Base-by-base conservation (phyloP, 495 filamentous ascomycete species). In the Acidiella bohemica region DNA sequence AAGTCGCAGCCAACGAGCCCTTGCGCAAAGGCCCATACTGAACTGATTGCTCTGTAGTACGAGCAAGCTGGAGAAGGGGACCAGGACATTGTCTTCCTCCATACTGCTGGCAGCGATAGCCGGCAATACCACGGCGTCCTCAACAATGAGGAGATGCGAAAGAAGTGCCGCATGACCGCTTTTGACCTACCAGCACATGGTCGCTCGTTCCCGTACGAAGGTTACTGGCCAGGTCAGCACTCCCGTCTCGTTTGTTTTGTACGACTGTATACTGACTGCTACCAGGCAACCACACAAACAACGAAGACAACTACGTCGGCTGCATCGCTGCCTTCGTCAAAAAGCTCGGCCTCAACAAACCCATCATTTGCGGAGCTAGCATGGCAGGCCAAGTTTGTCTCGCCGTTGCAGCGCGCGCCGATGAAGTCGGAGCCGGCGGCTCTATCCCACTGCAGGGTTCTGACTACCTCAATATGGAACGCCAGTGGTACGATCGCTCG, bases 341-440 rank as follows among this genome's bases (percentile, higher is more conserved):
- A 45, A 49, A 34, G 7, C 40, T 63, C 19, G 42, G 48, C 22
- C 40, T 66, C 27, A 53, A 58, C 12, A 57, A 56, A 38, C 61
- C 60, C 9, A 62, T 66, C 37, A 52, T 66, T 21, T 63, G 56
- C 44, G 63, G 63, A 20, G 60, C 61, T 8, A 54, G 51, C 25
- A 64, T 64, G 61, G 61, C 63, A 2, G 61, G 60, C 7, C 63
- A 66, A 43, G 53, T 59, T 4, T 66, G 61, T 46, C 48, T 66
- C 13, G 59, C 61, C 14, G 60, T 61, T 10, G 63, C 63, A 14
- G 52, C 54, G 24, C 43, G 53, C 24, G 40, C 48, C n/a, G 46
- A 57, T 9, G 59, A 64, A 35, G 58, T 66, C 33, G 59, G 58
- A 16, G 53, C 60, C 35, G 45, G 53, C 37, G 59, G 61, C n/a